Evolutionary conservation across 352 stramenopile species (phyloP).

Genomic region (Globisporangium acanthophoron): DNA sequence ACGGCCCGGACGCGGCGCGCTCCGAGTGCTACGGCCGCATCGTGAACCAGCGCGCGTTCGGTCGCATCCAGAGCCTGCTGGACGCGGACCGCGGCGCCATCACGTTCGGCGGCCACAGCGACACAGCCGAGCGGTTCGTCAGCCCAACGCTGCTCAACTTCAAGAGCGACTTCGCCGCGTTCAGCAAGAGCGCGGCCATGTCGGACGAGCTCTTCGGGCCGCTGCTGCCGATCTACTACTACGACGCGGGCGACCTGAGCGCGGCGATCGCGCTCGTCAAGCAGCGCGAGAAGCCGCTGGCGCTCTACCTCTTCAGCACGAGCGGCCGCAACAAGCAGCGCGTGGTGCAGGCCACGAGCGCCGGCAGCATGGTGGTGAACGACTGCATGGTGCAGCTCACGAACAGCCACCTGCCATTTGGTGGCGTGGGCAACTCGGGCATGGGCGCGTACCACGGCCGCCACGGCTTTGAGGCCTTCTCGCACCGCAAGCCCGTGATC

Average conservation of each 20-base stretch:
- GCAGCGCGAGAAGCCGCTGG: constrained; percentile 65
- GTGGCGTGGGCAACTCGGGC: constrained; percentile 74
- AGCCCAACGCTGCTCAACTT: constrained; percentile 88
- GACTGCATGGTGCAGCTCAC: constrained; percentile 74
- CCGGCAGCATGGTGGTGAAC: constrained; percentile 70
- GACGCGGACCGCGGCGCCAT: constrained; percentile 52
- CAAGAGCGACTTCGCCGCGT: constrained; percentile 49
- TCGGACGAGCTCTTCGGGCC: constrained; percentile 96
- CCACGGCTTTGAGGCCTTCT: constrained; percentile 72
- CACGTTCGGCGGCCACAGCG: constrained; percentile 45
- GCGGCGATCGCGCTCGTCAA: constrained; percentile 32
- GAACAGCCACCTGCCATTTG: constrained; percentile 71
- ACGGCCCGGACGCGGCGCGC: constrained; percentile 42
- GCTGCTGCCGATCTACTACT: constrained; percentile 90
- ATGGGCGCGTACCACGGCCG: constrained; percentile 83
- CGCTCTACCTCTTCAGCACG: constrained; percentile 80
- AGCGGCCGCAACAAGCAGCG: constrained; percentile 33
- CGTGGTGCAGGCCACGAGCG: constrained; percentile 46
- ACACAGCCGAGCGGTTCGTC: constrained; percentile 74
- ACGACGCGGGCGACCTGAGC: constrained; percentile 30
- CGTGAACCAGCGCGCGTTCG: constrained; percentile 13
- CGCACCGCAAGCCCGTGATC: constrained; percentile 61
- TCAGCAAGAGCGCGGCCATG: constrained; percentile 63
- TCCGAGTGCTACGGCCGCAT: constrained; percentile 41
- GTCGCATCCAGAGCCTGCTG: constrained; percentile 30